Conservation (phyloP, 2,329 filamentous ascomycete genomes). For the Diaporthe humulicola region DNA sequence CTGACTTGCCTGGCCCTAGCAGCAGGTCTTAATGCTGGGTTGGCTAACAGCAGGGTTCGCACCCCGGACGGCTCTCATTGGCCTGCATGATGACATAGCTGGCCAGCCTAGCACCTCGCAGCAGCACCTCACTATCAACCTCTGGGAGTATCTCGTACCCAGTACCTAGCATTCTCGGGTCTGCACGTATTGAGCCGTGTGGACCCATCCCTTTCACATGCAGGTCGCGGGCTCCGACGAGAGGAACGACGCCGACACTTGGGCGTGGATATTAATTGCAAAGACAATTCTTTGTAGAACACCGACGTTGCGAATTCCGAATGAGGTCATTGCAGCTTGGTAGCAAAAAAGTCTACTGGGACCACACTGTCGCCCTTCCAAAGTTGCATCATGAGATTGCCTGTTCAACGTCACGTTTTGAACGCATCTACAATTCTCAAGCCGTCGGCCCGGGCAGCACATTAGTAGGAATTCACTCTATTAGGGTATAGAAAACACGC, state of each 20-base stretch:
- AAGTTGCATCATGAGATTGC: neutral
- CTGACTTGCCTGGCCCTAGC: neutral
- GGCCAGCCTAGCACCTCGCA: neutral
- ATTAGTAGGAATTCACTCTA: conserved; percentile 5
- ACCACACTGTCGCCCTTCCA: neutral
- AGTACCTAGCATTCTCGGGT: conserved; percentile 20
- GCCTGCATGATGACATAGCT: conserved; percentile 15
- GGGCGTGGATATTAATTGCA: conserved; percentile 10
- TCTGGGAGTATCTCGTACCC: neutral
- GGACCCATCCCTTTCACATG: conserved; percentile 35
- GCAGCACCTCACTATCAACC: neutral
- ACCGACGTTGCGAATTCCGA: no score
- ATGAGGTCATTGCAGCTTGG: neutral
- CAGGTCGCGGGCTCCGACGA: conserved; percentile 16
- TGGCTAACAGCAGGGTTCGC: neutral
- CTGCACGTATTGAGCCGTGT: conserved; percentile 31
- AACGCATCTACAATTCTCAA: neutral
- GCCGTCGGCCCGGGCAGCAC: neutral
- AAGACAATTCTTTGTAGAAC: neutral
- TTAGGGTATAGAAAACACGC: conserved; percentile 38
- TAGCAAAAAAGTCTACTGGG: neutral
- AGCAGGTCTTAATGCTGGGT: neutral
- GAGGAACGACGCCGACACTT: neutral
- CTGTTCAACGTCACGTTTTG: neutral
- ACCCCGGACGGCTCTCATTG: conserved; percentile 6